These are phyloP conservation scores for Trametes versicolor DNA, from an alignment of 1,284 basidiomycete genomes.

Conservation along the genomic window DNA sequence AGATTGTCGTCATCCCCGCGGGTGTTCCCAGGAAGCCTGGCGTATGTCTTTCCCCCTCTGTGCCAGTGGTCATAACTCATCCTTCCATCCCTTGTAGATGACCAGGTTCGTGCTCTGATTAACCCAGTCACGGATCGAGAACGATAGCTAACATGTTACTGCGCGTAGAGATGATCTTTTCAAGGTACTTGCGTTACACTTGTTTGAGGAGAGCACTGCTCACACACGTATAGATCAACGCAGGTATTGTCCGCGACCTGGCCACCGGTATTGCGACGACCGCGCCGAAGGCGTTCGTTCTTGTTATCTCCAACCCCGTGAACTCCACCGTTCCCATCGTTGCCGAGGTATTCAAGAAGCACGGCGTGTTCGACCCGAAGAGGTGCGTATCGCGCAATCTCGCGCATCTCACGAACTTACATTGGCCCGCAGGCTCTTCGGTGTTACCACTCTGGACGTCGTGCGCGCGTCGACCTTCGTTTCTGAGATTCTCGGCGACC, in stretches of 20 bases:
- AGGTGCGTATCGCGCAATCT: constrained; percentile 56
- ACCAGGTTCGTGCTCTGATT: constrained; percentile 62
- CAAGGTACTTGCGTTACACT: constrained; percentile 64
- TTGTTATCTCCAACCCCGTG: constrained; percentile 97
- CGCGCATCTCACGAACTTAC: constrained; percentile 11
- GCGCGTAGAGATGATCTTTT: constrained; percentile 89
- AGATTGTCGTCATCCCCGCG: constrained; percentile 96
- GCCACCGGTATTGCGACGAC: constrained; percentile 88
- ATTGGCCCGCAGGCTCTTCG: constrained; percentile 80
- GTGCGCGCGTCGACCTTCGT: constrained; percentile 97
- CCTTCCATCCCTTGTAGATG: constrained; percentile 60
- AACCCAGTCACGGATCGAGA: neutral
- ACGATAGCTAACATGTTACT: constrained; percentile 3
- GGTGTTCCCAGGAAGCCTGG: constrained; percentile 98
- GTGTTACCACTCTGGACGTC: constrained; percentile 98
- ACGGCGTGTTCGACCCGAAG: constrained; percentile 92
- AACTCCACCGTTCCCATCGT: constrained; percentile 99
- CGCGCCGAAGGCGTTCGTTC: constrained; percentile 92
- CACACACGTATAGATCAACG: constrained; percentile 84
- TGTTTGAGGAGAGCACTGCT: constrained; percentile 8
- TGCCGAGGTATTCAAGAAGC: constrained; percentile 94
- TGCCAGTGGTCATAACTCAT: constrained; percentile 12
- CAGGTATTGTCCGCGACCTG: constrained; percentile 94
- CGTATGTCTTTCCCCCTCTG: constrained; percentile 55
- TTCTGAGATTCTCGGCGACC: constrained; percentile 79